Evolutionary conservation across 2,329 filamentous ascomycete species (phyloP).

Genomic region (Sporothrix pallida): DNA sequence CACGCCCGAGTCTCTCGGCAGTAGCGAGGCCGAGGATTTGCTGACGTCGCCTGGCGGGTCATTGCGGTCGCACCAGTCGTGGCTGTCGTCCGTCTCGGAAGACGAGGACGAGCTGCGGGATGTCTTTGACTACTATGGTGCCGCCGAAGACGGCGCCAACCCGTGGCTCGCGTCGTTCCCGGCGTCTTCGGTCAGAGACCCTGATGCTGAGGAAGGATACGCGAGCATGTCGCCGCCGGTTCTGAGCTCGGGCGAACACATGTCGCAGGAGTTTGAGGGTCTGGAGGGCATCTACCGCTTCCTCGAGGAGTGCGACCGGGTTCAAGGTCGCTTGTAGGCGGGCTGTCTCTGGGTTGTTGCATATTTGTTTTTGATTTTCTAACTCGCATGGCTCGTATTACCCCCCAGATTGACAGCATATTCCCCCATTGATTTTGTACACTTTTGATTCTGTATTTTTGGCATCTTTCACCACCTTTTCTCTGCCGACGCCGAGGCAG

Average conservation of each 20-base stretch:
- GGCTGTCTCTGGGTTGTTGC: neutral
- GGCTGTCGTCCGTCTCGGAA: constrained; percentile 8
- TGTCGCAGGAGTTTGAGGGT: constrained; percentile 59
- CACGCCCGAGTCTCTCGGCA: constrained; percentile 36
- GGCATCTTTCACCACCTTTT: neutral
- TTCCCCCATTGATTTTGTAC: constrained; percentile 7
- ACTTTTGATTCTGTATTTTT: constrained; percentile 20
- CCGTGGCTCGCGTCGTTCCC: constrained; percentile 54
- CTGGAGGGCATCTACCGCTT: constrained; percentile 64
- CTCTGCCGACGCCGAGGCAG: constrained; percentile 22
- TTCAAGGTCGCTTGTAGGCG: constrained; percentile 21
- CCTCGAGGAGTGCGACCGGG: constrained; percentile 62
- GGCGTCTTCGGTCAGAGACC: constrained; percentile 32
- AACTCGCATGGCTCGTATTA: neutral
- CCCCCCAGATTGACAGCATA: constrained; percentile 15
- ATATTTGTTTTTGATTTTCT: neutral
- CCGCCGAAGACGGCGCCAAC: constrained; percentile 2
- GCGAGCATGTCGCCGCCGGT: constrained; percentile 56
- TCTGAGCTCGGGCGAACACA: constrained; percentile 52
- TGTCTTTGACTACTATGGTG: constrained; percentile 33
- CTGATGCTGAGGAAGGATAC: constrained; percentile 50
- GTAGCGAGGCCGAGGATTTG: neutral
- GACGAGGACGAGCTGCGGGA: constrained; percentile 38
- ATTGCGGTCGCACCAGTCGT: constrained; percentile 48
- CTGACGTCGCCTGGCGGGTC: constrained; percentile 57